Evolutionary conservation across 257 asterid species (phyloP), one percentile per base, ranked within the genome.

Genomic region (Ehretia macrophylla): DNA sequence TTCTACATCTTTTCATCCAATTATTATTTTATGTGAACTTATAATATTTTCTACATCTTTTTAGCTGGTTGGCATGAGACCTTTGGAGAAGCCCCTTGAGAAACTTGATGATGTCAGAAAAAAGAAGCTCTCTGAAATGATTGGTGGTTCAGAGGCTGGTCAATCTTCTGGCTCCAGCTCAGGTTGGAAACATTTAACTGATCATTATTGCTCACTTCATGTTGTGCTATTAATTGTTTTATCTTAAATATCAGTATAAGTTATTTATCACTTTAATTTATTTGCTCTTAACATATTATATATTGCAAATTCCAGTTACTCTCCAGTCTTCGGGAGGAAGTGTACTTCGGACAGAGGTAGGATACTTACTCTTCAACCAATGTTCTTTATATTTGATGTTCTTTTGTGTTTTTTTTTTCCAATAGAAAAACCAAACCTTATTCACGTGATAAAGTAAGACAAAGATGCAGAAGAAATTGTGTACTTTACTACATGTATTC

Each of bases 1-100:
- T n/a, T n/a, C n/a, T n/a, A n/a, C n/a, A n/a, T n/a, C n/a, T n/a
- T n/a, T n/a, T n/a, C n/a, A n/a, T n/a, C n/a, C n/a, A n/a, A n/a
- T n/a, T n/a, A n/a, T n/a, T n/a, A n/a, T n/a, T n/a, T n/a, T n/a
- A 54, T 44, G 54, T 40, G 48, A 27, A 14, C 19, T 54, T 37
- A 49, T 20, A 46, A 56, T 14, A 42, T 14, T 50, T 51, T 32
- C 42, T 67, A 13, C 55, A 68, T 48, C 48, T 51, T 55, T 51
- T 76, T 77, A 91, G 97, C 75, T 79, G 78, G 99, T 89, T 76
- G 96, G 99, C 65, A 93, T 89, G 96, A 81, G 99, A 75, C 97
- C 99, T 49, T 74, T 93, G 81, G 99, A 93, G 70, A 93, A 81
- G 82, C 80, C 95, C 5, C 68, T 89, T 69, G 96, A 89, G 72